Conservation (phyloP, 106 monocot genomes). For the Ottelia alismoides region DNA sequence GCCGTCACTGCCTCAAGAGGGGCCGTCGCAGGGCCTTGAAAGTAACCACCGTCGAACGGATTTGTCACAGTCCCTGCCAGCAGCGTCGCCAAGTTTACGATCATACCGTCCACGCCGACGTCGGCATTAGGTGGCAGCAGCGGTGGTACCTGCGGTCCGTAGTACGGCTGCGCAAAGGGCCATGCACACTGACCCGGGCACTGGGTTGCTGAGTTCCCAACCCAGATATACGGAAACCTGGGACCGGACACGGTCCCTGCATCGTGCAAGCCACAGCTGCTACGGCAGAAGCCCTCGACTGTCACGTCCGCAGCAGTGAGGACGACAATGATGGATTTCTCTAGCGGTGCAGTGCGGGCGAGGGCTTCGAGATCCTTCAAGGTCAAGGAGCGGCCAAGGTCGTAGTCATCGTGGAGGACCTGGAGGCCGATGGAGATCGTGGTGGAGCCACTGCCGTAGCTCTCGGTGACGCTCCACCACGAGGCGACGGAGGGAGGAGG, state of each 20-base stretch:
- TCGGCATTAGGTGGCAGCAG: constrained; percentile 54
- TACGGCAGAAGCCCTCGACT: constrained; percentile 53
- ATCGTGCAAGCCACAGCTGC: constrained; percentile 39
- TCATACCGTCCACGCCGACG: constrained; percentile 75
- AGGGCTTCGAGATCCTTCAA: constrained; percentile 14
- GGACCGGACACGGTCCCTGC: constrained; percentile 10
- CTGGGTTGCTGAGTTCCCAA: constrained; percentile 11
- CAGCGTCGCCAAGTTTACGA: constrained; percentile 49
- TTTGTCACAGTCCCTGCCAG: constrained; percentile 70
- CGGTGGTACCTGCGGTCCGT: constrained; percentile 53
- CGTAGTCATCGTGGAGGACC: constrained; percentile 15
- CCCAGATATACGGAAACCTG: constrained; percentile 7
- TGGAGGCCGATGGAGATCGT: constrained; percentile 18
- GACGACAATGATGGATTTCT: constrained; percentile 21
- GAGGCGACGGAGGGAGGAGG: constrained; percentile 2
- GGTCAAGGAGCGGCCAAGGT: constrained; percentile 29
- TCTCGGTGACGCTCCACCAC: constrained; percentile 16
- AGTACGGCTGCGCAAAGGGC: constrained; percentile 13
- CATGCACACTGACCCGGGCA: constrained; percentile 19
- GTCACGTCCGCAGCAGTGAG: constrained; percentile 40
- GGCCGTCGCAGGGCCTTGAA: constrained; percentile 49
- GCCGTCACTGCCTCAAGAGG: constrained; percentile 73
- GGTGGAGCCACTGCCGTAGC: constrained; percentile 2
- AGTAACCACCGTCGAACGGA: constrained; percentile 63
- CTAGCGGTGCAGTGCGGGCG: constrained; percentile 1